phyloP scores from a whole-genome alignment of 1,284 basidiomycete species.

The Sphaerobolus stellatus region DNA sequence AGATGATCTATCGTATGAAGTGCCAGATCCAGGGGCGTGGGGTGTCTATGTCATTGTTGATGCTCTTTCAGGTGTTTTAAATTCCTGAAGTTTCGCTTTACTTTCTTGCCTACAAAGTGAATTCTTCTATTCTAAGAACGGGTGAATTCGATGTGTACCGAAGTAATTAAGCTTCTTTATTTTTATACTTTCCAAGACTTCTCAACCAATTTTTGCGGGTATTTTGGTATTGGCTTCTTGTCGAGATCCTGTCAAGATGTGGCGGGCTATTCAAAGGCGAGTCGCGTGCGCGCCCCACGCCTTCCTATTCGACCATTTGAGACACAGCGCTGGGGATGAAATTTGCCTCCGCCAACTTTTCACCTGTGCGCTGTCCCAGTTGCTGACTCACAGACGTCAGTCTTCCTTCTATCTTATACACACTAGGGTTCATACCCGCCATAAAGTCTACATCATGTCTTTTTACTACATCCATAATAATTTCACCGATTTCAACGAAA shows the following conservation, averaged over 20 bases:
- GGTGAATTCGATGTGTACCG: too few species aligned
- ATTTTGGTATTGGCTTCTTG: too few species aligned
- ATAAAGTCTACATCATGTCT: not conserved
- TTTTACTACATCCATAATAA: not conserved
- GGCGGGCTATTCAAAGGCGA: too few species aligned
- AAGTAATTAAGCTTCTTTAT: too few species aligned
- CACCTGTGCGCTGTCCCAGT: not conserved
- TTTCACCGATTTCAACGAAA: slow-evolving; percentile 6
- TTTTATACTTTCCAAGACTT: too few species aligned
- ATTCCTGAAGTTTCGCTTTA: too few species aligned
- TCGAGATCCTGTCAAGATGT: too few species aligned
- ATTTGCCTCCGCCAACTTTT: slow-evolving; percentile 2
- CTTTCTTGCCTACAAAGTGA: too few species aligned
- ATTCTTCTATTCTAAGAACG: too few species aligned
- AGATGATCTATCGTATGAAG: slow-evolving; percentile 24
- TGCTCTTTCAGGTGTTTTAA: slow-evolving; percentile 18
- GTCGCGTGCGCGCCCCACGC: too few species aligned
- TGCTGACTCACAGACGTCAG: not conserved
- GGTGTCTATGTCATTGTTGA: slow-evolving; percentile 42
- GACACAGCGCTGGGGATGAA: not conserved
- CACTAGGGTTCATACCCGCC: not conserved
- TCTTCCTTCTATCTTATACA: not conserved
- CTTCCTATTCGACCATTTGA: too few species aligned
- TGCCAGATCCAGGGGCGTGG: slow-evolving; percentile 57
- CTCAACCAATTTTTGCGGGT: too few species aligned